Percentiles rank a stretch among this genome's conserved stretches.
Evolutionary conservation across 2,329 filamentous ascomycete genomes (phyloP).

Genomic region (Hymenoscyphus fraxineus): DNA sequence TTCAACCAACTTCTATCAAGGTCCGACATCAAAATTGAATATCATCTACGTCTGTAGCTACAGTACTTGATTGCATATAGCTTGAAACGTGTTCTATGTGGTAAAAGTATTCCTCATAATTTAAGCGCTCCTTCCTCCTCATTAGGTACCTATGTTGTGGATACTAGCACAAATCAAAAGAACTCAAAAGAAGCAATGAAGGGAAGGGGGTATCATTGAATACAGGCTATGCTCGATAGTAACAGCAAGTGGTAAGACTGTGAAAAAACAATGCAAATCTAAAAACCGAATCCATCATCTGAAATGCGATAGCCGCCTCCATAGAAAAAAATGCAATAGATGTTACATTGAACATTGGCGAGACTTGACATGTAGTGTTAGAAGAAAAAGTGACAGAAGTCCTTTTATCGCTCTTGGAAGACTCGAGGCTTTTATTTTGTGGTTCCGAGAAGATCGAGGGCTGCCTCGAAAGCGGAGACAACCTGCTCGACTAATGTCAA

Average conservation of each 20-base stretch:
- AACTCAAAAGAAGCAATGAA: not conserved
- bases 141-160: too few species aligned
- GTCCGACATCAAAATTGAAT: too few species aligned
- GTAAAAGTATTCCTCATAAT: too few species aligned
- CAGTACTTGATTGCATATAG: too few species aligned
- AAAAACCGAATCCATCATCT: not conserved
- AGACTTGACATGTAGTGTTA: conserved; percentile 3
- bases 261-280: not conserved
- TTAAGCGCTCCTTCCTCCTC: too few species aligned
- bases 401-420: not conserved
- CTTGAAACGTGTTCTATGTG: too few species aligned
- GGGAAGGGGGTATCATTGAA: conserved; percentile 1
- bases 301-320: not conserved
- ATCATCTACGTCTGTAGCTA: too few species aligned
- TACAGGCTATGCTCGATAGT: conserved; percentile 5
- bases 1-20: too few species aligned
- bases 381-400: not conserved
- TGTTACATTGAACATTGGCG: conserved; percentile 1
- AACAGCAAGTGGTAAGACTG: not conserved
- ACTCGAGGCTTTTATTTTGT: not conserved
- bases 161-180: not conserved
- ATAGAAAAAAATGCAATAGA: not conserved
- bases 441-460: not conserved
- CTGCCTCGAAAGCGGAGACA: conserved; percentile 4
- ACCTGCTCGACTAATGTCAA: not conserved